A percentile compares a stretch with the other conserved stretches of the same genome.
Conservation (phyloP, 108 stramenopile genomes). For the Aurantiochytrium sp. region DNA sequence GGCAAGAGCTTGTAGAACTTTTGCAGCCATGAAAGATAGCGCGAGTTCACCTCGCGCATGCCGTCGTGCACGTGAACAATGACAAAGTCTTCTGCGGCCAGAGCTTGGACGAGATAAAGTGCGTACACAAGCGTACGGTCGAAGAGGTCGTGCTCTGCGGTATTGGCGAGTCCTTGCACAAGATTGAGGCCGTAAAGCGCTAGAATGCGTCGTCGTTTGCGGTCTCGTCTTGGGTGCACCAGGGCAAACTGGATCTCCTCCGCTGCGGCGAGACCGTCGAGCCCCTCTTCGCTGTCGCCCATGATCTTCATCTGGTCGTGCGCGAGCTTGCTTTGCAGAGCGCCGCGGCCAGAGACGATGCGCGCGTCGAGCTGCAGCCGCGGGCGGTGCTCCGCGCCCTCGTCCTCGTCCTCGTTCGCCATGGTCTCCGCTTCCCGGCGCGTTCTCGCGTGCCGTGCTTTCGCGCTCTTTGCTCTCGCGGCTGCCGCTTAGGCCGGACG, state of each 20-base stretch:
- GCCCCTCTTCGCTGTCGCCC: neutral
- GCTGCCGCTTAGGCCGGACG: too few species aligned
- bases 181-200: neutral
- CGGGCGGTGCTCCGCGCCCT: neutral
- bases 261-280: neutral
- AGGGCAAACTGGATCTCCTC: neutral
- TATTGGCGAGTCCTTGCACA: neutral
- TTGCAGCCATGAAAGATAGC: neutral
- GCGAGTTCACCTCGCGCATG: neutral
- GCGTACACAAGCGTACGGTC: neutral
- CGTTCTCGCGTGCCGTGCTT: too few species aligned
- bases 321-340: neutral
- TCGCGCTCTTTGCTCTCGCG: too few species aligned
- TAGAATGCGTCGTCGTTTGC: neutral
- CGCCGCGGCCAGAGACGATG: neutral
- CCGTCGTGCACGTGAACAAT: slow-evolving; percentile 10
- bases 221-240: neutral
- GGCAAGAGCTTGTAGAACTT: neutral
- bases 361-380: neutral
- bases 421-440: too few species aligned
- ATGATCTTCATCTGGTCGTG: neutral
- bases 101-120: neutral
- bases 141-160: neutral
- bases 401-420: neutral
- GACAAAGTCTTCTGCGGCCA: neutral